phyloP scores from a whole-genome alignment of 306 rosid species.

The Sechiopsis laciniata region DNA sequence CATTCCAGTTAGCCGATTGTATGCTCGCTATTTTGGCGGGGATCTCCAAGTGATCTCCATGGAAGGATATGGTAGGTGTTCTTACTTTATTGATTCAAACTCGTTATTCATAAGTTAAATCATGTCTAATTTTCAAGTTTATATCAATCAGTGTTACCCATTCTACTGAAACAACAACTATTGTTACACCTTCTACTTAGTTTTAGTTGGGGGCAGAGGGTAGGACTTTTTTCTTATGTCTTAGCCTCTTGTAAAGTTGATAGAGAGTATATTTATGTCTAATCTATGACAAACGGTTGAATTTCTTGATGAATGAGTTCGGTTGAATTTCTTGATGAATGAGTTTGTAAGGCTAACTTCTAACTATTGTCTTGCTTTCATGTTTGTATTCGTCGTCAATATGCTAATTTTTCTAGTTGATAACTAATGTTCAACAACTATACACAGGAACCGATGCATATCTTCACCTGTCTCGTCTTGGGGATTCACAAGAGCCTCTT shows the following conservation, averaged over 20 bases:
- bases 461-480: constrained; percentile 84
- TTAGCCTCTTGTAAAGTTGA: neutral
- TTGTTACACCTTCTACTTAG: no score
- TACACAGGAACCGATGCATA: constrained; percentile 81
- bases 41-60: constrained; percentile 87
- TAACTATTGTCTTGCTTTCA: neutral
- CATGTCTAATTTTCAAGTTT: neutral
- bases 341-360: neutral
- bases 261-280: neutral
- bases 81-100: neutral
- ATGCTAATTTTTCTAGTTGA: neutral
- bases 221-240: no score
- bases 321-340: neutral
- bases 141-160: neutral
- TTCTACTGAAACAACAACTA: neutral
- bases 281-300: neutral
- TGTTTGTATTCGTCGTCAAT: neutral
- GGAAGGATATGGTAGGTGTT: constrained; percentile 85
- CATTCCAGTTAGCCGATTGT: constrained; percentile 74
- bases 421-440: neutral
- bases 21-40: constrained; percentile 87
- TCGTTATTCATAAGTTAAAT: neutral
- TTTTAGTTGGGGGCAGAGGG: no score
- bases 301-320: neutral
- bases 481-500: constrained; percentile 87